These are phyloP conservation scores for Puccinia triticina DNA, from an alignment of 1,284 basidiomycete species.

Conservation along the genomic window DNA sequence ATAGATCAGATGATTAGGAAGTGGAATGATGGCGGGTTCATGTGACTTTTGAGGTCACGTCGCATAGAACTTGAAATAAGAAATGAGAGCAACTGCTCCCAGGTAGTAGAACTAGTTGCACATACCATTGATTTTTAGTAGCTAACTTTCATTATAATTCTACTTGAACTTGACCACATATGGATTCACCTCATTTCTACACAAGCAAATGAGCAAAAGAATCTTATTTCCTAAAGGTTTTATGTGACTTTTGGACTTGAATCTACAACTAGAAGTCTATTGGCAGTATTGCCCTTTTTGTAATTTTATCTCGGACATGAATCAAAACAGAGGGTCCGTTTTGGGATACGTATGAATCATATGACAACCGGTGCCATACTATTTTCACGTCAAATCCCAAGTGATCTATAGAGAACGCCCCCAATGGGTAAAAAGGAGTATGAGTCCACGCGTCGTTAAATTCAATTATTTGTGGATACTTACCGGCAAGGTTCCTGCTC, in stretches of 20 bases:
- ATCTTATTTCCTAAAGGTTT: neutral
- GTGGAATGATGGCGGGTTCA: too few relatives aligned
- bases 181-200: too few relatives aligned
- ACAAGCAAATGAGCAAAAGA: too few relatives aligned
- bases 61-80: too few relatives aligned
- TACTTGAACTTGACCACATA: too few relatives aligned
- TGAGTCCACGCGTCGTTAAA: neutral
- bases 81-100: too few relatives aligned
- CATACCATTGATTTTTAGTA: too few relatives aligned
- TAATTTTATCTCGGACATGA: neutral
- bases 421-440: neutral
- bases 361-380: constrained; percentile 11
- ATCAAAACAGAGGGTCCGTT: neutral
- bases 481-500: constrained; percentile 30
- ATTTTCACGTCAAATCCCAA: constrained; percentile 10
- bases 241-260: neutral
- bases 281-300: neutral
- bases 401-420: neutral
- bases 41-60: too few relatives aligned
- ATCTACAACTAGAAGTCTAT: neutral
- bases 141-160: too few relatives aligned
- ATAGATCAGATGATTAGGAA: too few relatives aligned
- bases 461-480: neutral
- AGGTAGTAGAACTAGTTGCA: too few relatives aligned
- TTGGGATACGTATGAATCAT: neutral